Conservation (phyloP, 176 grass and related monocot species). For the Zea mays region Zm-B73-REFERENCE-NAM-5.0 NC_050103.1:80574001-80574500, state of each 20-base stretch:
- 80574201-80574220: neutral
- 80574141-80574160: slow-evolving; percentile 9
- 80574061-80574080: neutral
- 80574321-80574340: slow-evolving; percentile 99
- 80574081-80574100: neutral
- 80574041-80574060: neutral
- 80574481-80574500: neutral
- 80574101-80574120: neutral
- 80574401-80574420: slow-evolving; percentile 7
- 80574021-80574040: neutral
- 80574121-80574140: slow-evolving; percentile 17
- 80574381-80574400: neutral
- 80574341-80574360: slow-evolving; percentile 89
- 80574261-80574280: slow-evolving; percentile 92
- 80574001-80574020: neutral
- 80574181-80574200: neutral
- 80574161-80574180: neutral
- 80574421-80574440: neutral
- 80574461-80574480: neutral
- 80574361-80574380: slow-evolving; percentile 65
- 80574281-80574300: slow-evolving; percentile 90
- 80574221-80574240: slow-evolving; percentile 20
- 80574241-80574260: slow-evolving; percentile 26
- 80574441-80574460: neutral
- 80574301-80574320: slow-evolving; percentile 83